Base-by-base conservation (phyloP, 108 stramenopile species). In the Conticribra weissflogii region DNA sequence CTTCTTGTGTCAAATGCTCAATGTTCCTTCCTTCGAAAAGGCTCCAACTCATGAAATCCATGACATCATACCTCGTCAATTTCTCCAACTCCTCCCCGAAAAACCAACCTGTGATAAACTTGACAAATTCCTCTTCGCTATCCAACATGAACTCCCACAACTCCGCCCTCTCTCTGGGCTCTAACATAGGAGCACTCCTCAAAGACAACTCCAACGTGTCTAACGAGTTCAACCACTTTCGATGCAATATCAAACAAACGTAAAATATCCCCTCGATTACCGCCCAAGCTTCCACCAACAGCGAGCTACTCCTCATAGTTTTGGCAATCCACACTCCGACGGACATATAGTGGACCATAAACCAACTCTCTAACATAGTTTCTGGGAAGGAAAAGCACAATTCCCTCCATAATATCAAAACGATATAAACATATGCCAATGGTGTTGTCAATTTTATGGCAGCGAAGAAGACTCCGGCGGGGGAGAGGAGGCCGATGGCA, bases 1-100 rank as follows among this genome's bases (percentile, higher is more conserved):
- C 95, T 28, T 84, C 70, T 0, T 65, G 68, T 33, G 91, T 92
- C 78, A 96, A 78, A 80, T 96, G 95, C 60, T 96, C 95, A 41
- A 87, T 87, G 66, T 90, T 91, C n/a, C 95, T 57, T 27, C 92
- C 86, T 63, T 96, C 95, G 71, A 93, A 96, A 84, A 96, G 72
- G 25, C 73, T 72, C 95, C 95, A 96, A 21, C 76, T 59, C 29
- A 90, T 52, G 66, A 89, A 96, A 68, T 96, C 92, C 60, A 65
- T 71, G 23, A 93, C 76, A 74, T 96, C 95, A 54, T 90, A 91
- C n/a, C 72, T 71, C 0, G 92, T 88, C 65, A 96, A 89, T 4
- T 69, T 59, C 27, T 89, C 86, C 47, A 93, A 59, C 33, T 87
- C 68, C 46, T 80, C 79, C 47, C 87, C 91, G 67, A 93, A 93